Percentiles rank a stretch among this genome's conserved stretches.
Evolutionary conservation across 805 yeast species (phyloP).

Genomic region (Huiozyma sinensis): DNA sequence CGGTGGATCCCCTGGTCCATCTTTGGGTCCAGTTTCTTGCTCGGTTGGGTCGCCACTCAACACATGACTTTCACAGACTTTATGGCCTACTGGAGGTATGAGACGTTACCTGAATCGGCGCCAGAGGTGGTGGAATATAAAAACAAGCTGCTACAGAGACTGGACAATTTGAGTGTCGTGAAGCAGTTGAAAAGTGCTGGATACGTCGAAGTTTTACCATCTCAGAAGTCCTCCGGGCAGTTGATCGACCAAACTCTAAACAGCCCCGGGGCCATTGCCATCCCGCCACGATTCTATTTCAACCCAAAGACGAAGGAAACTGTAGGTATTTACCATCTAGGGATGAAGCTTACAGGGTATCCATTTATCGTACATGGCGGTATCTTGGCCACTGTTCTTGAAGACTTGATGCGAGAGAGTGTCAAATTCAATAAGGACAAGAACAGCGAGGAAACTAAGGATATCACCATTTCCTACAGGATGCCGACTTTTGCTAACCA

Average conservation of each 20-base stretch:
- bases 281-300: conserved; percentile 60
- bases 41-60: conserved; percentile 26
- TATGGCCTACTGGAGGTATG: conserved; percentile 27
- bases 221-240: neutral
- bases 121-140: conserved; percentile 24
- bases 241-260: conserved; percentile 43
- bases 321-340: conserved; percentile 62
- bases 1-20: conserved; percentile 20
- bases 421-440: conserved; percentile 30
- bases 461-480: conserved; percentile 38
- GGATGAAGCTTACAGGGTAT: conserved; percentile 71
- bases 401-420: conserved; percentile 58
- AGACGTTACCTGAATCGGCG: conserved; percentile 21
- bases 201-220: conserved; percentile 25
- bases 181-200: conserved; percentile 35
- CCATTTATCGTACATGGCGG: conserved; percentile 90
- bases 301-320: conserved; percentile 47
- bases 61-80: conserved; percentile 28
- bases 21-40: conserved; percentile 22
- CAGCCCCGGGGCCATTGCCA: conserved; percentile 70
- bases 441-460: conserved; percentile 30
- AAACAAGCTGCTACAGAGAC: conserved; percentile 33
- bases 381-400: conserved; percentile 65
- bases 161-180: conserved; percentile 42
- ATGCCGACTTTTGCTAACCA: conserved; percentile 72